A percentile compares a stretch with the other conserved stretches of the same genome.
These are phyloP conservation scores for Claviceps spartinae DNA, from an alignment of 2,329 filamentous ascomycete genomes.

Conservation along the genomic window DNA sequence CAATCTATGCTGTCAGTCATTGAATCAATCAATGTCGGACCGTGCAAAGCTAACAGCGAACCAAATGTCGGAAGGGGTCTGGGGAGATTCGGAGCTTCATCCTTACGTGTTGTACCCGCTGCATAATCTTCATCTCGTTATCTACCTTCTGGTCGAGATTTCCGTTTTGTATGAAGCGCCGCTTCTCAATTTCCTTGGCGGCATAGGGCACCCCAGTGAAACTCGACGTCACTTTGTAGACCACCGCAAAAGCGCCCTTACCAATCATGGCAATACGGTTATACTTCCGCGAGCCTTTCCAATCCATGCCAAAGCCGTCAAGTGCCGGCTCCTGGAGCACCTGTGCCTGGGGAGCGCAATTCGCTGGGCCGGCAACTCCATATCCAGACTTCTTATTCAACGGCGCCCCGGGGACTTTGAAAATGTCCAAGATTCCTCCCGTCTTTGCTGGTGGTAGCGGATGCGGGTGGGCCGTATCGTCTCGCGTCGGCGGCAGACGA, in stretches of 20 bases:
- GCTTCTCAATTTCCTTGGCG: conserved; percentile 90
- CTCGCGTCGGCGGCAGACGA: conserved; percentile 28
- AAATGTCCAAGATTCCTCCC: conserved; percentile 33
- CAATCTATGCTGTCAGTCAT: background rate
- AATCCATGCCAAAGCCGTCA: conserved; percentile 41
- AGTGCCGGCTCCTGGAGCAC: conserved; percentile 14
- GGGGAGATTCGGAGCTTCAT: background rate
- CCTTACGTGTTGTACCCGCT: conserved; percentile 65
- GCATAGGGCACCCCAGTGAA: conserved; percentile 73
- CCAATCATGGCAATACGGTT: conserved; percentile 73
- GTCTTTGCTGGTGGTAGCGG: conserved; percentile 15
- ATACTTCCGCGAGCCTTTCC: conserved; percentile 75
- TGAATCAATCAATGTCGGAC: background rate
- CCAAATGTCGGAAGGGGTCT: background rate
- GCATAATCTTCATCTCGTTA: conserved; percentile 96
- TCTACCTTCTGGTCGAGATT: conserved; percentile 82
- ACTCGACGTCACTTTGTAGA: conserved; percentile 81
- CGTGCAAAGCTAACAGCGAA: background rate
- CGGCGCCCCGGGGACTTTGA: conserved; percentile 14
- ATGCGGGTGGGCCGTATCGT: conserved; percentile 29
- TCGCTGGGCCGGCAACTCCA: conserved; percentile 2
- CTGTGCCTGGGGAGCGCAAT: conserved; percentile 9
- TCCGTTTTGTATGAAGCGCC: conserved; percentile 84
- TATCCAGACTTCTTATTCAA: conserved; percentile 2
- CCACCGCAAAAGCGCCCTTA: conserved; percentile 87